Percentiles rank a stretch among this genome's conserved stretches.
These are phyloP conservation scores for Trichoderma sp. DNA, from an alignment of 2,329 filamentous ascomycete species.

Conservation along the genomic window DNA sequence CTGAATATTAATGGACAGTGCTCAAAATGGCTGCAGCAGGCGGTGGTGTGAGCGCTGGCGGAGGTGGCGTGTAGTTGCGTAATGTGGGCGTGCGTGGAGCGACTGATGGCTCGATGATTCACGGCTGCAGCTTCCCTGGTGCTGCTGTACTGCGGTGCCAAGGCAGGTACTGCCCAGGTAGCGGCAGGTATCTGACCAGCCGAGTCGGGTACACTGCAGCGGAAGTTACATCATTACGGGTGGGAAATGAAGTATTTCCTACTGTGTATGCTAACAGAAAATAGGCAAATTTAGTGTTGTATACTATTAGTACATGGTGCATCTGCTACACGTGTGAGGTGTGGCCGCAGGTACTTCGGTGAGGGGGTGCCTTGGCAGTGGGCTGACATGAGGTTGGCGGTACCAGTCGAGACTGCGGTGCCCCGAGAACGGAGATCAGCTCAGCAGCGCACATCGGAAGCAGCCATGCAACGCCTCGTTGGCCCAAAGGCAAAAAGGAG, in stretches of 20 bases:
- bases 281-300: too few relatives aligned
- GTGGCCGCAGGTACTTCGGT: not conserved
- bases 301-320: too few relatives aligned
- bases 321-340: not conserved
- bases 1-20: conserved; percentile 14
- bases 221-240: not conserved
- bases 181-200: not conserved
- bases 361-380: conserved; percentile 1
- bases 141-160: not conserved
- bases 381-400: not conserved
- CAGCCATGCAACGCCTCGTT: not conserved
- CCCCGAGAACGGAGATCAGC: conserved; percentile 16
- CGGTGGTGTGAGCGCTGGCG: conserved; percentile 12
- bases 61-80: conserved; percentile 10
- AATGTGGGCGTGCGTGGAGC: conserved; percentile 12
- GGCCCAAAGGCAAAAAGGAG: not conserved
- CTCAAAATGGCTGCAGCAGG: not conserved
- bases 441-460: conserved; percentile 12
- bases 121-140: not conserved
- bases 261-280: not conserved
- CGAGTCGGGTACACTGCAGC: not conserved
- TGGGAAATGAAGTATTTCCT: not conserved
- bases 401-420: not conserved
- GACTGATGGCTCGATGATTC: not conserved
- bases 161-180: not conserved